These are phyloP conservation scores for Cyberlindnera mrakii DNA, from an alignment of 805 yeast genomes.

Conservation along the genomic window DNA sequence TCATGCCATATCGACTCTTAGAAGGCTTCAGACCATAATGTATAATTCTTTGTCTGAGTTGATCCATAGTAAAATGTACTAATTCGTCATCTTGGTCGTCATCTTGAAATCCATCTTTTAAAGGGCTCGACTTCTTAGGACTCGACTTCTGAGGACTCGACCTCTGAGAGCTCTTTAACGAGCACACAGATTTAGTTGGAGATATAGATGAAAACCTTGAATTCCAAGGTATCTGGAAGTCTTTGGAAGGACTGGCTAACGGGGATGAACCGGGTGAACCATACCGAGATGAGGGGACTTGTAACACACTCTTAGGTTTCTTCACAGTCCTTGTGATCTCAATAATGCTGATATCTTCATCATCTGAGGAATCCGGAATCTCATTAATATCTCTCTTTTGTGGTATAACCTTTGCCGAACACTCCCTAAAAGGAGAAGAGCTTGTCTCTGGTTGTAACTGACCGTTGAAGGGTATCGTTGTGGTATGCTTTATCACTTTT, in stretches of 20 bases:
- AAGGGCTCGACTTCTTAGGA: no score
- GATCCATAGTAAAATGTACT: slow-evolving; percentile 13
- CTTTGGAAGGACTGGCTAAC: no score
- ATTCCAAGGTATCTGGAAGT: no score
- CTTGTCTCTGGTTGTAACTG: slow-evolving; percentile 7
- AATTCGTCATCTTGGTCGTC: slow-evolving; percentile 12
- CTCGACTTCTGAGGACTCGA: no score
- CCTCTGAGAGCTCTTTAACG: no score
- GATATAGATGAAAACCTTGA: no score
- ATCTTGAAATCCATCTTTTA: neutral
- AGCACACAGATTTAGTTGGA: no score
- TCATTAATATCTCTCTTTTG: slow-evolving; percentile 9
- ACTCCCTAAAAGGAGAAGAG: slow-evolving; percentile 9
- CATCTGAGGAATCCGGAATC: slow-evolving; percentile 19
- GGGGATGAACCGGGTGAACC: neutral
- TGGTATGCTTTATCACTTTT: slow-evolving; percentile 5
- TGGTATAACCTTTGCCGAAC: slow-evolving; percentile 10
- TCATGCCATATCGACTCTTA: slow-evolving; percentile 15
- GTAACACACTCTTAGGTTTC: slow-evolving; percentile 13
- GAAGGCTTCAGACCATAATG: slow-evolving; percentile 23
- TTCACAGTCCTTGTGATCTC: slow-evolving; percentile 23
- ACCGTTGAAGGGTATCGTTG: slow-evolving; percentile 15
- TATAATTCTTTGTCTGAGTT: slow-evolving; percentile 16
- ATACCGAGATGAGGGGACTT: slow-evolving; percentile 19
- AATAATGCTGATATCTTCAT: slow-evolving; percentile 22